A percentile compares a stretch with the other conserved stretches of the same genome.
Conservation (phyloP, 768 basidiomycete species). For the Lactifluus piperatus region DNA sequence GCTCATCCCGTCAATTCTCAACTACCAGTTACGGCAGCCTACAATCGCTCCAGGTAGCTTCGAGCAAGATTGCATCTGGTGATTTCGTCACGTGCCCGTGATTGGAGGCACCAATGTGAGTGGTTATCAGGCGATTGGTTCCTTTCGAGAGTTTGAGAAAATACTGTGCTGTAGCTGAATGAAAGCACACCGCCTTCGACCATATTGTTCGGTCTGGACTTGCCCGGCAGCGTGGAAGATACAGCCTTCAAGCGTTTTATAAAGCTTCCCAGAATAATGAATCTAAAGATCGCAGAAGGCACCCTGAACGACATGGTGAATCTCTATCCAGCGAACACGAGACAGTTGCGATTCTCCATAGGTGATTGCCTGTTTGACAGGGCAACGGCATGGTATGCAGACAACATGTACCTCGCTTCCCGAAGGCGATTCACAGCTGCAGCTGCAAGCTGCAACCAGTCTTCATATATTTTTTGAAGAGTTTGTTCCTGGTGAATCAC, state of each 20-base stretch:
- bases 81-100: slow-evolving; percentile 43
- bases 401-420: slow-evolving; percentile 46
- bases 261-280: slow-evolving; percentile 43
- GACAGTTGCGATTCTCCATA: slow-evolving; percentile 42
- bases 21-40: slow-evolving; percentile 49
- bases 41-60: slow-evolving; percentile 42
- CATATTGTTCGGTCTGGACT: slow-evolving; percentile 31
- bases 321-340: slow-evolving; percentile 42
- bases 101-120: slow-evolving; percentile 45
- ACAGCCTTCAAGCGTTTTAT: slow-evolving; percentile 41
- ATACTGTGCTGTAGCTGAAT: slow-evolving; percentile 36
- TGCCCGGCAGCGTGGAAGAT: slow-evolving; percentile 34
- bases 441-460: slow-evolving; percentile 39
- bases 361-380: slow-evolving; percentile 54
- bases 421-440: slow-evolving; percentile 42
- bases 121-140: slow-evolving; percentile 36
- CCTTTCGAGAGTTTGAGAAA: slow-evolving; percentile 32
- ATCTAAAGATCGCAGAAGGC: slow-evolving; percentile 35
- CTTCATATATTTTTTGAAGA: slow-evolving; percentile 49
- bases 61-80: slow-evolving; percentile 34
- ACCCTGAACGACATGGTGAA: slow-evolving; percentile 33
- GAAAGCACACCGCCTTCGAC: slow-evolving; percentile 42
- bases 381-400: slow-evolving; percentile 48
- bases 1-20: slow-evolving; percentile 38
- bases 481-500: slow-evolving; percentile 47